These are phyloP conservation scores for Malus sieversii DNA, from an alignment of 306 rosid species.

Conservation along the genomic window DNA sequence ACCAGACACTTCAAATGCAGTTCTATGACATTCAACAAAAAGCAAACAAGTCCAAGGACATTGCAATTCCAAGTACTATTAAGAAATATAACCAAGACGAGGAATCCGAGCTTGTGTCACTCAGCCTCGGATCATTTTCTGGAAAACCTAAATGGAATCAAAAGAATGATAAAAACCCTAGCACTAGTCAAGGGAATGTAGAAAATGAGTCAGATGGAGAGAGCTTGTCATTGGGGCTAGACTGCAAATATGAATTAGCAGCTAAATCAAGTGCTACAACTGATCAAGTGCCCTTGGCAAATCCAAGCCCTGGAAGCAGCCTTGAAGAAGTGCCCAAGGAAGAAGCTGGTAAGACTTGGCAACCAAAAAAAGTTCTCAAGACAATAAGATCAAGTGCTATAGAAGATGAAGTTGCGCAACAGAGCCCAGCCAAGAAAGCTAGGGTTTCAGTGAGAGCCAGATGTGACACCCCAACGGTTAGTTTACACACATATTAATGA, in stretches of 20 bases:
- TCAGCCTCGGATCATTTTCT: slow-evolving; percentile 60
- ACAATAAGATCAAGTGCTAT: slow-evolving; percentile 22
- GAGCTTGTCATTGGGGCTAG: slow-evolving; percentile 60
- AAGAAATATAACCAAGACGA: slow-evolving; percentile 12
- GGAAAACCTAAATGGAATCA: slow-evolving; percentile 27
- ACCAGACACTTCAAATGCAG: slow-evolving; percentile 56
- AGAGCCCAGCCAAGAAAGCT: slow-evolving; percentile 58
- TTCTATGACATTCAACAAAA: slow-evolving; percentile 39
- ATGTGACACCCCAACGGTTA: slow-evolving; percentile 82
- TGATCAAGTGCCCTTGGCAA: slow-evolving; percentile 24
- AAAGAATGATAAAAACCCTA: slow-evolving; percentile 21
- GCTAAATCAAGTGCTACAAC: slow-evolving; percentile 34
- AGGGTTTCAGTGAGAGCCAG: slow-evolving; percentile 87
- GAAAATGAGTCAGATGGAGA: slow-evolving; percentile 21
- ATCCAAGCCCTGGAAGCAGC: slow-evolving; percentile 42
- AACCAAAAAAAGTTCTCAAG: slow-evolving; percentile 37
- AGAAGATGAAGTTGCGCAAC: slow-evolving; percentile 65
- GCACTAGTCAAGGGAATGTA: not conserved
- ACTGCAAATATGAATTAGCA: slow-evolving; percentile 38
- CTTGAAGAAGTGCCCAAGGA: slow-evolving; percentile 40
- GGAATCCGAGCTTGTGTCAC: slow-evolving; percentile 61
- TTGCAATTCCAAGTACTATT: not conserved
- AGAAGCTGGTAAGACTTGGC: slow-evolving; percentile 51
- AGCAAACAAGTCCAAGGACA: slow-evolving; percentile 19
- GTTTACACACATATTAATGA: not conserved